Percentiles rank a stretch among this genome's conserved stretches.
Conservation (phyloP, 2,329 filamentous ascomycete genomes). For the Diaporthe vaccinii region DNA sequence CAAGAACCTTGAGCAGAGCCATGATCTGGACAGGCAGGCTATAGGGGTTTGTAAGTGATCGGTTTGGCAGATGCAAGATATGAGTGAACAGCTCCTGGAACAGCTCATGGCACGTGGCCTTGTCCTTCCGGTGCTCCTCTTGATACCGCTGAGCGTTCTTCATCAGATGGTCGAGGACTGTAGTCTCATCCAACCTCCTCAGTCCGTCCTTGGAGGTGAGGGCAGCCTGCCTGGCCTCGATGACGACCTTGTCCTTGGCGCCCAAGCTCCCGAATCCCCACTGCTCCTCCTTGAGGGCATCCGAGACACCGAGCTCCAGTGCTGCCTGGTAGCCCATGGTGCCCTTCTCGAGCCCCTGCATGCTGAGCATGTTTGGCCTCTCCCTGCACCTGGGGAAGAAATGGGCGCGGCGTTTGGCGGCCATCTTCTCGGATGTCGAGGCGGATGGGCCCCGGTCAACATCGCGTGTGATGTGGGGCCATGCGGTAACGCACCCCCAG, state of each 20-base stretch:
- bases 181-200: constrained; percentile 68
- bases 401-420: constrained; percentile 64
- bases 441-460: constrained; percentile 59
- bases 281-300: constrained; percentile 74
- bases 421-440: constrained; percentile 56
- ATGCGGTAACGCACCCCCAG: constrained; percentile 74
- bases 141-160: constrained; percentile 69
- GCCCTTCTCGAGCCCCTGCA: constrained; percentile 78
- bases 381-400: constrained; percentile 72
- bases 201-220: constrained; percentile 66
- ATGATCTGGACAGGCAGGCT: constrained; percentile 79
- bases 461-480: constrained; percentile 70
- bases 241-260: constrained; percentile 66
- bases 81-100: constrained; percentile 74
- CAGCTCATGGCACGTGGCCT: constrained; percentile 66
- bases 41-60: constrained; percentile 68
- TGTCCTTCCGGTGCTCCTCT: constrained; percentile 64
- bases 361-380: constrained; percentile 79
- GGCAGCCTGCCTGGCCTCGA: constrained; percentile 70
- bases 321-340: constrained; percentile 79
- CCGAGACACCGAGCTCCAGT: constrained; percentile 74
- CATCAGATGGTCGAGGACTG: constrained; percentile 70
- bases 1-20: constrained; percentile 75
- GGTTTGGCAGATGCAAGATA: constrained; percentile 69
- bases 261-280: constrained; percentile 70